phyloP scores from a whole-genome alignment of 176 grass and related monocot genomes.

The Saccharum spontaneum region DNA sequence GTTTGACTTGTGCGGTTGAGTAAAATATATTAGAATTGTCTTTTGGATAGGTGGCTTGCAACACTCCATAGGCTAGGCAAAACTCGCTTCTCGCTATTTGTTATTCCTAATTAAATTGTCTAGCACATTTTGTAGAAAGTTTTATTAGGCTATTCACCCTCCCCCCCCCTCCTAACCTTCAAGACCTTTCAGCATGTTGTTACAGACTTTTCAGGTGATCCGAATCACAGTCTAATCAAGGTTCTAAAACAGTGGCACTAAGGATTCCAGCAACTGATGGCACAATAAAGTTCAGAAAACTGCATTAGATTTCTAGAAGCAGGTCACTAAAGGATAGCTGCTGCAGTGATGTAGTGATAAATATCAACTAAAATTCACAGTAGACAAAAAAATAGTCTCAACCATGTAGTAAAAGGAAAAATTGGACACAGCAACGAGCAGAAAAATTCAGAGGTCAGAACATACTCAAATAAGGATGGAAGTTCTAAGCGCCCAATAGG shows the following conservation, averaged over 20 bases:
- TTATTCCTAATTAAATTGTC: too few relatives aligned
- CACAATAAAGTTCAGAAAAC: not conserved
- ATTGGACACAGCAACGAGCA: conserved; percentile 14
- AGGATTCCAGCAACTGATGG: not conserved
- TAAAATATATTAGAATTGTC: too few relatives aligned
- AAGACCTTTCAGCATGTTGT: too few relatives aligned
- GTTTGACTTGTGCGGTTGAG: too few relatives aligned
- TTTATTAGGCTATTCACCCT: too few relatives aligned
- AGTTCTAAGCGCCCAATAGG: conserved; percentile 55
- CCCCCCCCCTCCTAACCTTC: too few relatives aligned
- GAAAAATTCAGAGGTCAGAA: conserved; percentile 19
- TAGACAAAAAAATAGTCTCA: not conserved
- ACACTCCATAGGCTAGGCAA: too few relatives aligned
- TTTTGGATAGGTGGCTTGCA: too few relatives aligned
- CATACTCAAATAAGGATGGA: conserved; percentile 61
- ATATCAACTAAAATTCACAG: not conserved
- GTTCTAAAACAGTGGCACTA: conserved; percentile 5
- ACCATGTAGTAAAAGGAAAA: not conserved
- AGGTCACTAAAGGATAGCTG: not conserved
- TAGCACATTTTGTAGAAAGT: too few relatives aligned
- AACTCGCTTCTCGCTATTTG: too few relatives aligned
- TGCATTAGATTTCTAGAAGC: not conserved
- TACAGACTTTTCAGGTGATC: not conserved
- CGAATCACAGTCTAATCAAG: not conserved
- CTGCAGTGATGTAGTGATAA: not conserved